Evolutionary conservation across 495 filamentous ascomycete species (phyloP), one percentile per base, ranked within the genome.

Genomic region (Lophiostoma macrostomum): DNA sequence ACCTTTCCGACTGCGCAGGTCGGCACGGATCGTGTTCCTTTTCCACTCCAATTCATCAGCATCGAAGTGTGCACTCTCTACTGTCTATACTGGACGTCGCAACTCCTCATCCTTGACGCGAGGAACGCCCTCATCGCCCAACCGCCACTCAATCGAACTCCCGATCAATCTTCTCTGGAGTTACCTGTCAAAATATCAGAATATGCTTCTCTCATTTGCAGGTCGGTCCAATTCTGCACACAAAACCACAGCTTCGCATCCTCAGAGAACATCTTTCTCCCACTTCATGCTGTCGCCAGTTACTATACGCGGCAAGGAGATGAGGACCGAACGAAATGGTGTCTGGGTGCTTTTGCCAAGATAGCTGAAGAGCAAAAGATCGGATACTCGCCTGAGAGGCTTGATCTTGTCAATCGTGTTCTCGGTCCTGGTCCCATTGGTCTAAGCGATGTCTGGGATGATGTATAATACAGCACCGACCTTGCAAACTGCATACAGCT

Each of bases 31-130:
- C 10, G 29, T 12, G 43, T 60, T 1, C 57, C 57, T 0, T 50
- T 50, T 23, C 57, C 57, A 3, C 50, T 60, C 1, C 41, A 60
- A n/a, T 60, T 60, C 50, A 13, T 35, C 1, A 37, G 36, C 19
- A 50, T 54, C 19, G 50, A 60, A 39, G 57, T 40, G 23, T 54
- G 50, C 32, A 53, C 34, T 1, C 30, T 60, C 8, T 55, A 55
- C 38, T 16, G 10, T 23, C 32, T 60, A 2, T 27, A 54, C 50
- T 60, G 57, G 57, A 41, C 41, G 1, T 38, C 38, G 2, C 50
- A 50, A 14, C 50, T 60, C 22, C 44, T 60, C 3, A 6, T 60
- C 23, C 44, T 54, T 23, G 49, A 54, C 1, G 44, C 50, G 4
- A 27, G 39, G n/a, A 20, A 44, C 19, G 22, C 12, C 3, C 32